Conservation (phyloP, 75 land plant genomes). For the Picea sitchensis region DNA sequence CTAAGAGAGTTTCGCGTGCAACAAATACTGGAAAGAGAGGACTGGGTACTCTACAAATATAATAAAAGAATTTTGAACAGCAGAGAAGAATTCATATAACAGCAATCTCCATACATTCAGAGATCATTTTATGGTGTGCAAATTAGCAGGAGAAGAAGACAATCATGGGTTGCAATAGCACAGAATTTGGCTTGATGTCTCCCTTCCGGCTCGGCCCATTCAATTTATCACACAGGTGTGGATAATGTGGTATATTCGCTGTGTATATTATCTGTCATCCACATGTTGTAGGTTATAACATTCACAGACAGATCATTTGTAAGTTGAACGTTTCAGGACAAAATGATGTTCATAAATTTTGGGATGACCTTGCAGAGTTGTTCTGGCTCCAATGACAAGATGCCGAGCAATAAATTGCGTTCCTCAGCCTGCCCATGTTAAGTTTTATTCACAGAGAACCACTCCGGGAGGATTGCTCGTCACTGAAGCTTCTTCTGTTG, state of each 20-base stretch:
- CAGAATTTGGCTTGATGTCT: conserved; percentile 15
- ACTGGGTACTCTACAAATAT: too few relatives aligned
- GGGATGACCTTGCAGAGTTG: conserved; percentile 40
- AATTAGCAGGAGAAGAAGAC: too few relatives aligned
- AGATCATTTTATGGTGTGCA: too few relatives aligned
- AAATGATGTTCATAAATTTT: neutral
- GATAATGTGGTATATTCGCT: neutral
- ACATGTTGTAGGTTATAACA: too few relatives aligned
- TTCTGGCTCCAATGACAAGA: conserved; percentile 83
- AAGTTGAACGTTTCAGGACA: neutral
- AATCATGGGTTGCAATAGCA: too few relatives aligned
- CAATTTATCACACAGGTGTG: conserved; percentile 57
- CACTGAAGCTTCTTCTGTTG: conserved; percentile 39
- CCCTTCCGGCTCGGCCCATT: conserved; percentile 56
- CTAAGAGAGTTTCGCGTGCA: too few relatives aligned
- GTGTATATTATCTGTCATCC: neutral
- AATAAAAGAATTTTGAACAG: too few relatives aligned
- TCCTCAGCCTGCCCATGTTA: conserved; percentile 40
- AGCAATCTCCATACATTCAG: too few relatives aligned
- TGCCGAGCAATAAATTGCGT: conserved; percentile 64
- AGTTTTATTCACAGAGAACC: conserved; percentile 62
- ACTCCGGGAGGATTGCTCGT: conserved; percentile 73
- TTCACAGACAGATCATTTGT: neutral
- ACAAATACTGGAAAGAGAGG: too few relatives aligned
- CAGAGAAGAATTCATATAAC: too few relatives aligned